These are phyloP conservation scores for Grifola frondosa DNA, from an alignment of 1,284 basidiomycete species.

Conservation along the genomic window DNA sequence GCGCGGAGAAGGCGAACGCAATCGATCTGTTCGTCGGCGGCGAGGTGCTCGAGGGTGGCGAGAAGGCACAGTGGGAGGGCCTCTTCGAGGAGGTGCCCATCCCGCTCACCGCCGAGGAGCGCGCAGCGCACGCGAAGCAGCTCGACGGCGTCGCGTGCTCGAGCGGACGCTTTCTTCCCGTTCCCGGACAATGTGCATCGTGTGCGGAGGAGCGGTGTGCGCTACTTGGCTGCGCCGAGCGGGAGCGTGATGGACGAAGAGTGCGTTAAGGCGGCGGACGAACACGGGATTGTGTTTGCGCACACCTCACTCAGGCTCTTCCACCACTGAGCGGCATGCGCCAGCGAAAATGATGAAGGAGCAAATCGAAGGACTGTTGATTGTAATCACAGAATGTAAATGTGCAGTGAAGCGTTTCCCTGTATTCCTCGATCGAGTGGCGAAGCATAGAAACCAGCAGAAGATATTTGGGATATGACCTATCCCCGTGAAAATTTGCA, in stretches of 20 bases:
- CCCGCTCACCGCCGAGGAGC: conserved; percentile 73
- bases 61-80: conserved; percentile 90
- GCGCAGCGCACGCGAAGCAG: conserved; percentile 67
- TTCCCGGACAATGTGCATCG: conserved; percentile 99
- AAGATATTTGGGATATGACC: no score
- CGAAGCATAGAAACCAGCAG: no score
- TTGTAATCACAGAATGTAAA: no score
- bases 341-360: background rate
- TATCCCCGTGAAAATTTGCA: no score
- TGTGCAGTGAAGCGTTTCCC: no score
- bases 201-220: conserved; percentile 87
- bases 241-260: conserved; percentile 98
- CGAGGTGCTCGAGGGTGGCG: conserved; percentile 83
- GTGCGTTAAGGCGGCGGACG: conserved; percentile 92
- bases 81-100: conserved; percentile 79
- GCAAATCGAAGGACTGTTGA: no score
- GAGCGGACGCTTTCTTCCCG: conserved; percentile 98
- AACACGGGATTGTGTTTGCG: conserved; percentile 85
- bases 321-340: conserved; percentile 59
- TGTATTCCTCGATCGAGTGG: no score
- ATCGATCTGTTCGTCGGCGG: conserved; percentile 97
- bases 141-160: conserved; percentile 89
- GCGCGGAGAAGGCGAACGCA: conserved; percentile 97
- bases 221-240: conserved; percentile 91
- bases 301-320: conserved; percentile 82